These are phyloP conservation scores for Leccinum rimulosum DNA, from an alignment of 768 basidiomycete species.

Conservation along the genomic window DNA sequence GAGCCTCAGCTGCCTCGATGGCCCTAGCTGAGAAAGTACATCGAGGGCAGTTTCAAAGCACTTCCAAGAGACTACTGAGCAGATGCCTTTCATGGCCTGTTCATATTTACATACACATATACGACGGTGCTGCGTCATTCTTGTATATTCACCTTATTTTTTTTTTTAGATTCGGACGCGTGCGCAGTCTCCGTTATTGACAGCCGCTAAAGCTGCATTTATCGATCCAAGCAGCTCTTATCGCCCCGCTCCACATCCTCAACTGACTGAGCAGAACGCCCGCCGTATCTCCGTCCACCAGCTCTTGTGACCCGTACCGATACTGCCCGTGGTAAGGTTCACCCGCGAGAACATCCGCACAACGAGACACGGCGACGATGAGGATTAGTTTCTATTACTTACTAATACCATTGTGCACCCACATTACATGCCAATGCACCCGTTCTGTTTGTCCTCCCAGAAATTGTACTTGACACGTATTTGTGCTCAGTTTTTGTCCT, in stretches of 20 bases:
- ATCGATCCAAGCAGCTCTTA: slow-evolving; percentile 36
- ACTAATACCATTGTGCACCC: too few species aligned
- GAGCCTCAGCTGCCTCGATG: slow-evolving; percentile 79
- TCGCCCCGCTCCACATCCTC: slow-evolving; percentile 54
- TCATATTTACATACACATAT: neutral
- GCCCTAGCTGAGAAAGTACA: slow-evolving; percentile 53
- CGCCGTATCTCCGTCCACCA: slow-evolving; percentile 12
- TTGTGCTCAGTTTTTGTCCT: too few species aligned
- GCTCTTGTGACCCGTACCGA: neutral
- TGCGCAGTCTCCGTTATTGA: slow-evolving; percentile 67
- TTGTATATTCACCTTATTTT: neutral
- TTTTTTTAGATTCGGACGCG: slow-evolving; percentile 58
- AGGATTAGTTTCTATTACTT: too few species aligned
- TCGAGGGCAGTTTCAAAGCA: slow-evolving; percentile 61
- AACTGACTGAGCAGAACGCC: slow-evolving; percentile 34
- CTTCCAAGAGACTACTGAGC: slow-evolving; percentile 70
- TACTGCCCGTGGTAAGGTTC: too few species aligned
- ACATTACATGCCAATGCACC: too few species aligned
- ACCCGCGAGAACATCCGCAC: too few species aligned
- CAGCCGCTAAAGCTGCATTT: slow-evolving; percentile 56
- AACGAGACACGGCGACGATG: too few species aligned
- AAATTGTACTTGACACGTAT: too few species aligned
- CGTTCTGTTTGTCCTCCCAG: too few species aligned
- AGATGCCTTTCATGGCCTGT: slow-evolving; percentile 57
- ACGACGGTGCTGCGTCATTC: neutral